These are phyloP conservation scores for Cyamopsis tetragonoloba DNA, from an alignment of 306 rosid species.

Conservation along the genomic window DNA sequence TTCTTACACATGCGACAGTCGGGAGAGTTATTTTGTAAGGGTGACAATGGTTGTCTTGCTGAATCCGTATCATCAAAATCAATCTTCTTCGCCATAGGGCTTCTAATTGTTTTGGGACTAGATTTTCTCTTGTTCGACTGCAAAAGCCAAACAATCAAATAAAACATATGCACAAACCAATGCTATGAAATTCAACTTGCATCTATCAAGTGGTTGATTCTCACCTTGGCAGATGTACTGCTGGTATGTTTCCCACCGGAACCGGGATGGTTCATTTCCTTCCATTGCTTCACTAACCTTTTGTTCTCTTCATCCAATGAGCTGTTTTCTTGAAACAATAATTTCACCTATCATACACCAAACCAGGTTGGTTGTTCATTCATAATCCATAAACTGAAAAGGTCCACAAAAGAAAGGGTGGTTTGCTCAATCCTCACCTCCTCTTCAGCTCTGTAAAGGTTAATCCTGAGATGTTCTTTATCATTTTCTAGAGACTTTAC, in stretches of 20 bases:
- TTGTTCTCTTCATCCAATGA: slow-evolving; percentile 60
- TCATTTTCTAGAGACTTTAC: slow-evolving; percentile 62
- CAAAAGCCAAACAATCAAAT: slow-evolving; percentile 15
- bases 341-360: slow-evolving; percentile 46
- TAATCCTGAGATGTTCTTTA: slow-evolving; percentile 63
- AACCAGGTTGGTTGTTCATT: slow-evolving; percentile 9
- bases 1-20: slow-evolving; percentile 48
- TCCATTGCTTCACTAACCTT: slow-evolving; percentile 46
- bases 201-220: not conserved
- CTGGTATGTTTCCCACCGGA: slow-evolving; percentile 57
- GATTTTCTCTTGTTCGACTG: slow-evolving; percentile 90
- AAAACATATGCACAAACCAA: not conserved
- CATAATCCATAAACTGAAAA: slow-evolving; percentile 11
- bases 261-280: slow-evolving; percentile 40
- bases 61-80: slow-evolving; percentile 51
- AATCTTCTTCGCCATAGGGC: slow-evolving; percentile 56
- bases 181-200: not conserved
- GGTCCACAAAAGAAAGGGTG: not conserved
- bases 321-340: slow-evolving; percentile 61
- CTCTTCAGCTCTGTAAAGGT: slow-evolving; percentile 80
- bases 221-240: slow-evolving; percentile 74
- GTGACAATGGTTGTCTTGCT: slow-evolving; percentile 62
- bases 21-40: slow-evolving; percentile 55
- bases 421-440: slow-evolving; percentile 54
- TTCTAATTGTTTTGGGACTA: slow-evolving; percentile 40